Base-by-base conservation (phyloP, 257 asterid genomes). In the Buddleja alternifolia region DNA sequence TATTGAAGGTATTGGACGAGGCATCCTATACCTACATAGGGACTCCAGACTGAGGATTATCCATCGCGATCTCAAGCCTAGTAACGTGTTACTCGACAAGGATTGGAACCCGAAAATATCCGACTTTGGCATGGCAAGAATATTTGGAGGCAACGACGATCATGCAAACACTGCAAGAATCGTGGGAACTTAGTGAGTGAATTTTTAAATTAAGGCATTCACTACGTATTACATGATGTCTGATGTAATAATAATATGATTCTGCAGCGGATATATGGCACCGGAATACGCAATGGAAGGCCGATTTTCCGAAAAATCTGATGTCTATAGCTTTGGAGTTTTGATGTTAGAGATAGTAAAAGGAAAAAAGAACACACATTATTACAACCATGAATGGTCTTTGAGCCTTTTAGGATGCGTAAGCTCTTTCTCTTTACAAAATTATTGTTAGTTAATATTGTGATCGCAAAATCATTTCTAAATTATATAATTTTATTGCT, bases 121-220 rank as follows among this genome's bases (percentile, higher is more conserved):
- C 0, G 83, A 81, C 55, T 81, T 81, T 46, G 86, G 86, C 8
- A 74, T 81, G 81, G 86, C 86, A 0, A 73, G 82, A 44, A 80
- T 80, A 24, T 77, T 77, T 29, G 85, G 82, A 47, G 73, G 77
- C 47, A 77, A 73, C 24, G 54, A 80, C 51, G 72, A 77, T 71
- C 78, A 77, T 3, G 78, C 46, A 37, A 66, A 75, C 2, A 81
- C 85, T 6, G 63, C 74, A 34, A 56, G 82, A 72, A 80, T 81
- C 0, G 85, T 77, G 0, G 85, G 83, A 55, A 77, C 85, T 42
- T 77, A 77, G 85, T 81, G 56, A 66, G 85, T 55, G 11, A 37
- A 44, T 51, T 19, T 5, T n/a, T 25, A 8, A 25, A 37, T 21
- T 1, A 3, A 17, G 8, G 11, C 58, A 6, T 50, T 40, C 7